Evolutionary conservation across 73 alveolate species (phyloP), one percentile per base, ranked within the genome.

Genomic region (Paramecium bursaria): DNA sequence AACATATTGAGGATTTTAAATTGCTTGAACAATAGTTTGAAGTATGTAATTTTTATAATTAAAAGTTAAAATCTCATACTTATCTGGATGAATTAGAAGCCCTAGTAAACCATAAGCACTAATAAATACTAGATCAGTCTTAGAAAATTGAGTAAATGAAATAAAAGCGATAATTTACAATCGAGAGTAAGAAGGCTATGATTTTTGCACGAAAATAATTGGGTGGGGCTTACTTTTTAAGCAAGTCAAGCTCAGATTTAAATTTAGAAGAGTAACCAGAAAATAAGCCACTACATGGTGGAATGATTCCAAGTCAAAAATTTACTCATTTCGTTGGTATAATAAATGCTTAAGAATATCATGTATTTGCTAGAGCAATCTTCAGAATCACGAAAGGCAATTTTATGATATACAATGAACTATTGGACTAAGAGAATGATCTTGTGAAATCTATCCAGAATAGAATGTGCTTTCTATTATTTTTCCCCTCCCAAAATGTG

Each of bases 361-460:
- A 88, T 50, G 85, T 96, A 74, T 86, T 94, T 48, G 77, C 91
- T 52, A 94, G 95, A 85, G 75, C 92, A 67, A 73, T 97, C 39
- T 97, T 95, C 86, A 92, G 98, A 88, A 87, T 91, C n/a, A 91
- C 97, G 27, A 92, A 95, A 90, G 98, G 96, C 23, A 93, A 96
- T 52, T 97, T 96, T 10, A 74, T 95, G 26, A 91, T 96, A 0
- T 75, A 86, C 87, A 85, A 94, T 74, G 75, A 86, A 53, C 92
- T 93, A 29, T 61, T 93, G 48, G 94, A 89, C n/a, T n/a, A n/a
- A n/a, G n/a, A n/a, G n/a, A 29, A 61, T 87, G 14, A 86, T 74
- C 48, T 26, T 48, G 53, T 42, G 49, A 19, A 73, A 60, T 48
- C 50, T 85, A 55, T 67, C 85, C 29, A 74, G 35, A n/a, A 39